Evolutionary conservation across 768 basidiomycete species (phyloP), one percentile per base, ranked within the genome.

Genomic region (Porpolomopsis calyptriformis): DNA sequence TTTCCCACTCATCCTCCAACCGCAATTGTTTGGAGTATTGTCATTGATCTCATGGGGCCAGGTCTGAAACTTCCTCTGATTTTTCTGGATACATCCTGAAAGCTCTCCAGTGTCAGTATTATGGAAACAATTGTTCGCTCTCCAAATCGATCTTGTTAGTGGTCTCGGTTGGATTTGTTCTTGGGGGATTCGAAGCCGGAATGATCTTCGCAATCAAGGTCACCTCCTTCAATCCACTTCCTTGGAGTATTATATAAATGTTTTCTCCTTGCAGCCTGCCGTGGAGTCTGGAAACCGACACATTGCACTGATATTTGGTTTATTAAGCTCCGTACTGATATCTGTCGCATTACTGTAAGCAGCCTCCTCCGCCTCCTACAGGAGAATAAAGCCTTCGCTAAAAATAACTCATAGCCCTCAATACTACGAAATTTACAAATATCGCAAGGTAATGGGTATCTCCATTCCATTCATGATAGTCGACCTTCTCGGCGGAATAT

Each of bases 351-450:
- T 73, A 16, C 54, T 69, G 44, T 45, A 23, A 27, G 25, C 19
- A 23, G 19, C 19, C 19, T 34, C 18, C 19, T 37, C 18, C 34
- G 2, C 35, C 35, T 35, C 24, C 19, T 4, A 34, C 16, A 9
- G 4, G 25, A 19, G 25, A 9, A 40, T 22, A 9, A 14, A 40
- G 25, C 19, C 25, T 39, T 22, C 20, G 11, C 12, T 37, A 11
- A 35, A n/a, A n/a, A n/a, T n/a, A n/a, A n/a, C 12, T 35, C 6
- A 7, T 18, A 45, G 44, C 26, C 67, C 87, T 0, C 86, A 90
- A 59, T 89, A 82, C 54, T 77, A 71, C 59, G 84, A 88, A 56
- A 88, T 90, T 37, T 82, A 73, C 62, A 73, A 74, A 50, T 67
- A 70, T 53, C 68, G 67, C 51, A 73, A 78, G 51, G 80, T 83